A percentile compares a stretch with the other conserved stretches of the same genome.
These are phyloP conservation scores for Candida broadrunensis DNA, from an alignment of 805 yeast genomes.

Conservation along the genomic window DNA sequence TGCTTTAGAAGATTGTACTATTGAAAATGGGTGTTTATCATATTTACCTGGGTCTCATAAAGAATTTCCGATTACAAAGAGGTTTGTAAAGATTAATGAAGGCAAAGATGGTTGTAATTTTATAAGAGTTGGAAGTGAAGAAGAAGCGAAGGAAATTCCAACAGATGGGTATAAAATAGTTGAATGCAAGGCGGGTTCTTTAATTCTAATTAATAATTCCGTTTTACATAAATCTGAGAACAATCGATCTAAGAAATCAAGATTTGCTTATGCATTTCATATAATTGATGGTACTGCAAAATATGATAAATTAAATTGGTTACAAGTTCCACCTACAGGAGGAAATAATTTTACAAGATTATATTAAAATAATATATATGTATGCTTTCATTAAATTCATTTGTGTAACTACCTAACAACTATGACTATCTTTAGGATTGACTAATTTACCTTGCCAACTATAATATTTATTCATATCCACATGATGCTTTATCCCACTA, in stretches of 20 bases:
- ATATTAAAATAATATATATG: slow-evolving; percentile 9
- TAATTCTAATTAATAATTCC: slow-evolving; percentile 67
- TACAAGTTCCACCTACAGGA: slow-evolving; percentile 72
- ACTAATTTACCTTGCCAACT: slow-evolving; percentile 55
- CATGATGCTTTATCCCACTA: slow-evolving; percentile 50
- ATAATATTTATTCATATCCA: slow-evolving; percentile 57
- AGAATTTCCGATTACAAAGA: slow-evolving; percentile 49
- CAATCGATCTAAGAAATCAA: slow-evolving; percentile 51
- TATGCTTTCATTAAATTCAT: neutral
- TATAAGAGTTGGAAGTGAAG: slow-evolving; percentile 29
- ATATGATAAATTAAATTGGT: slow-evolving; percentile 71
- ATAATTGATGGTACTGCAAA: slow-evolving; percentile 63
- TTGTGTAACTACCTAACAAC: too few relatives aligned
- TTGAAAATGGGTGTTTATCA: slow-evolving; percentile 64
- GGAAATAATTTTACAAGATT: slow-evolving; percentile 58
- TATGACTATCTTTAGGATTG: slow-evolving; percentile 18
- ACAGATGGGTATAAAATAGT: slow-evolving; percentile 43
- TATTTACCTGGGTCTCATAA: slow-evolving; percentile 72
- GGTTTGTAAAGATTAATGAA: slow-evolving; percentile 57
- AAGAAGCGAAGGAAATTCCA: slow-evolving; percentile 23
- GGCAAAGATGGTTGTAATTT: slow-evolving; percentile 59
- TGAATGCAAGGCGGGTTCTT: slow-evolving; percentile 68
- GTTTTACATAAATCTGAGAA: slow-evolving; percentile 70
- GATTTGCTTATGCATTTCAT: slow-evolving; percentile 80
- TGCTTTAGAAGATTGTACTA: slow-evolving; percentile 72